Percentiles rank a stretch among this genome's conserved stretches.
These are phyloP conservation scores for Cyberlindnera galapagoensis DNA, from an alignment of 805 yeast genomes.

Conservation along the genomic window DNA sequence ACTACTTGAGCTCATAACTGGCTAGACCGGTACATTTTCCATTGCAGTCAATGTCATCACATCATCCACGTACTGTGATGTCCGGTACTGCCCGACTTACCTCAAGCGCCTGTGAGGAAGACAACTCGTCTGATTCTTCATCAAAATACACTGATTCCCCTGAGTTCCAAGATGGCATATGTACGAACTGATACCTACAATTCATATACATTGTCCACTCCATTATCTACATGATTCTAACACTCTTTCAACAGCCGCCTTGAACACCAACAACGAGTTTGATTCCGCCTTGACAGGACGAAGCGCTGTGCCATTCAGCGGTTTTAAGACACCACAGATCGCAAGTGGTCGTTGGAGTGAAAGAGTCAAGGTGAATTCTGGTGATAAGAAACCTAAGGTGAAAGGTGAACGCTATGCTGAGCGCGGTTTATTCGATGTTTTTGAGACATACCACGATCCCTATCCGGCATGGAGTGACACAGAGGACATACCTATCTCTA, in stretches of 20 bases:
- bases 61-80: too few relatives aligned
- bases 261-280: slow-evolving; percentile 13
- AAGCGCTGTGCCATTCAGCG: slow-evolving; percentile 70
- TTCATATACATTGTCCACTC: neutral
- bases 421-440: slow-evolving; percentile 34
- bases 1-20: too few relatives aligned
- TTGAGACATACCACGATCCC: slow-evolving; percentile 37
- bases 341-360: slow-evolving; percentile 66
- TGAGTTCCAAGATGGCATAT: slow-evolving; percentile 20
- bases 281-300: slow-evolving; percentile 26
- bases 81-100: too few relatives aligned
- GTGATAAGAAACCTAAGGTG: slow-evolving; percentile 11
- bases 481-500: slow-evolving; percentile 38
- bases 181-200: slow-evolving; percentile 10
- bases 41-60: too few relatives aligned
- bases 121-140: slow-evolving; percentile 12
- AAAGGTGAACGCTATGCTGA: slow-evolving; percentile 35
- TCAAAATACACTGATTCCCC: slow-evolving; percentile 26
- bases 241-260: slow-evolving; percentile 6
- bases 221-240: slow-evolving; percentile 3
- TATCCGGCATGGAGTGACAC: slow-evolving; percentile 47
- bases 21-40: too few relatives aligned
- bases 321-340: slow-evolving; percentile 89
- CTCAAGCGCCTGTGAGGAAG: too few relatives aligned
- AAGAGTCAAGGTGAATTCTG: slow-evolving; percentile 27